These are phyloP conservation scores for Didymella segeticola DNA, from an alignment of 2,329 filamentous ascomycete species.

Conservation along the genomic window DNA sequence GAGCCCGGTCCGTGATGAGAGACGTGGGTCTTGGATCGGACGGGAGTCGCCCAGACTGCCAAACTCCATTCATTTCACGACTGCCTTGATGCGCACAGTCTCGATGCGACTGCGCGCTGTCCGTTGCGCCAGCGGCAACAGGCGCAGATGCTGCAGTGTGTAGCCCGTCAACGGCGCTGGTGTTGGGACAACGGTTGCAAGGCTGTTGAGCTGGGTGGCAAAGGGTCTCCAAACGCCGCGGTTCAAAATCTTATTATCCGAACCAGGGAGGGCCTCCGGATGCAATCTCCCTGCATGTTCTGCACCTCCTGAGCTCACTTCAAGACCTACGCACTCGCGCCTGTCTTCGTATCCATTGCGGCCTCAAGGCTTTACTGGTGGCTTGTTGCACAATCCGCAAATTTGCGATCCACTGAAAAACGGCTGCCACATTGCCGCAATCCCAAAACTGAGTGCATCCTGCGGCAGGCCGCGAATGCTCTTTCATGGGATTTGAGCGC, in stretches of 20 bases:
- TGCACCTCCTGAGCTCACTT: constrained; percentile 11
- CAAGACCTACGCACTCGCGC: neutral
- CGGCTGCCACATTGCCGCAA: constrained; percentile 2
- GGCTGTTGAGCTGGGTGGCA: constrained; percentile 3
- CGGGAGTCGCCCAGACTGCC: constrained; percentile 6
- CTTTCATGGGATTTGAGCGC: neutral
- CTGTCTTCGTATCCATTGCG: neutral
- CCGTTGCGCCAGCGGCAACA: neutral
- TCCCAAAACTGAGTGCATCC: neutral
- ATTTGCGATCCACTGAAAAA: constrained; percentile 5
- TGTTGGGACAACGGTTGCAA: neutral
- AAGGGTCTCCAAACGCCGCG: constrained; percentile 1
- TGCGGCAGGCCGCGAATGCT: neutral
- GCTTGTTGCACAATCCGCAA: neutral
- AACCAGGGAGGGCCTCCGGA: constrained; percentile 1
- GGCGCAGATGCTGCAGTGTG: neutral
- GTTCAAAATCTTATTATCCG: neutral
- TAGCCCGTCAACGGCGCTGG: constrained; percentile 1
- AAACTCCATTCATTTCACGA: constrained; percentile 1
- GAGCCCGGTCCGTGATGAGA: neutral
- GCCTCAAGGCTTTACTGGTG: neutral
- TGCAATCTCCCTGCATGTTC: constrained; percentile 16
- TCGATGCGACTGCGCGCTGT: neutral
- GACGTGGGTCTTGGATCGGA: constrained; percentile 17
- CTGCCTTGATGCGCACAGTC: neutral